Evolutionary conservation across 2,329 filamentous ascomycete species (phyloP).

Genomic region (Lecanicillium sp.): DNA sequence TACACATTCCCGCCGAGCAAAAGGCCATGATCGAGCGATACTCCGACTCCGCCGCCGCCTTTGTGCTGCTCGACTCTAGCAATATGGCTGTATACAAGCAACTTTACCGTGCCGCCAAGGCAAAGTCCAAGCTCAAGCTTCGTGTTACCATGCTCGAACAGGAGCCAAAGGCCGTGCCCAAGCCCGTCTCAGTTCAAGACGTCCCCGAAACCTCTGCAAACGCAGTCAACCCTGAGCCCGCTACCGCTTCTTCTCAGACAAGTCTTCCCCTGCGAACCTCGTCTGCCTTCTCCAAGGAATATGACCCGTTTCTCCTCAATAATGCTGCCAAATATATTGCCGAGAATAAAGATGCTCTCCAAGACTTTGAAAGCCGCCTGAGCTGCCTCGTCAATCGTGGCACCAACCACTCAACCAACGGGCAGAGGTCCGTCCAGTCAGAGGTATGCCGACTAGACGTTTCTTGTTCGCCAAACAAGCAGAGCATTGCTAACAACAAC

Average conservation of each 20-base stretch:
- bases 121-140: conserved; percentile 93
- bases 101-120: conserved; percentile 91
- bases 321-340: conserved; percentile 18
- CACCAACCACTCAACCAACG: not conserved
- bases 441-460: too few relatives aligned
- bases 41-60: conserved; percentile 82
- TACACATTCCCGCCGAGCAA: conserved; percentile 23
- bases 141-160: conserved; percentile 49
- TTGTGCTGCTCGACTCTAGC: conserved; percentile 67
- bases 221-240: conserved; percentile 13
- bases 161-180: conserved; percentile 23
- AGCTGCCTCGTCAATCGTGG: conserved; percentile 16
- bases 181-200: conserved; percentile 43
- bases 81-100: conserved; percentile 91
- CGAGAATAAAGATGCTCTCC: conserved; percentile 14
- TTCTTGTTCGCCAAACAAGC: too few relatives aligned
- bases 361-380: conserved; percentile 19
- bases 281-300: conserved; percentile 17
- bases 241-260: conserved; percentile 12
- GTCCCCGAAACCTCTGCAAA: conserved; percentile 26
- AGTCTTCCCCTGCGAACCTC: conserved; percentile 16
- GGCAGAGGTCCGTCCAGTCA: not conserved
- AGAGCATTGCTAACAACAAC: not conserved
- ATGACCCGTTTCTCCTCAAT: conserved; percentile 17
- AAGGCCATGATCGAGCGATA: conserved; percentile 74